phyloP scores from a whole-genome alignment of 2,329 filamentous ascomycete genomes.

The Talaromyces funiculosus region DNA sequence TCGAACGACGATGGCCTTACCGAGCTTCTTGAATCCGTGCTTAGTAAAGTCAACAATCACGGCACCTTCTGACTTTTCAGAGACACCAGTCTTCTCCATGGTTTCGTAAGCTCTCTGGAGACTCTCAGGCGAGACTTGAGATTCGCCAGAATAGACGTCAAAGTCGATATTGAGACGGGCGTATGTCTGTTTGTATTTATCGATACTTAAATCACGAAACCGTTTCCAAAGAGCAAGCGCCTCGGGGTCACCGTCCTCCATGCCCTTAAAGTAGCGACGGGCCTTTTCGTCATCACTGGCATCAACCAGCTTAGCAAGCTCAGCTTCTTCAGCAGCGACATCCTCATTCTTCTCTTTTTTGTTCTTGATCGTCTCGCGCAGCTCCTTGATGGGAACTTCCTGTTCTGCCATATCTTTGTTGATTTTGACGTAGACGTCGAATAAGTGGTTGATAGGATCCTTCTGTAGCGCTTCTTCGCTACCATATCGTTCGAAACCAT shows the following conservation, averaged over 20 bases:
- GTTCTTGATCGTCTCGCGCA: constrained; percentile 46
- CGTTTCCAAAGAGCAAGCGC: constrained; percentile 58
- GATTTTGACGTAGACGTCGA: constrained; percentile 62
- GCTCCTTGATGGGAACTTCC: constrained; percentile 51
- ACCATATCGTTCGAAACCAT: constrained; percentile 58
- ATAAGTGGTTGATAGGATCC: constrained; percentile 61
- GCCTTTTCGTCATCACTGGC: constrained; percentile 56
- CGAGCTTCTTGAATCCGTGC: constrained; percentile 61
- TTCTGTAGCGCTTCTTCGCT: constrained; percentile 54
- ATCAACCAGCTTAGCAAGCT: constrained; percentile 46
- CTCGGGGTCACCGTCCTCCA: constrained; percentile 57
- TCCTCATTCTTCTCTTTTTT: constrained; percentile 47
- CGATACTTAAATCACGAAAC: constrained; percentile 59
- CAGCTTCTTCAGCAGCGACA: constrained; percentile 43
- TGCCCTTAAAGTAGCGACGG: constrained; percentile 61
- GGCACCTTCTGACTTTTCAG: constrained; percentile 60
- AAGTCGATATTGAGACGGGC: constrained; percentile 60
- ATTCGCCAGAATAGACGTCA: constrained; percentile 65
- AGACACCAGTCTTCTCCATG: constrained; percentile 56
- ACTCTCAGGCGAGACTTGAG: constrained; percentile 57
- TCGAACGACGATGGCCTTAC: constrained; percentile 61
- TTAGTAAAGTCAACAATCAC: constrained; percentile 65
- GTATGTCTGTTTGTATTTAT: constrained; percentile 60
- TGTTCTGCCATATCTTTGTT: constrained; percentile 53
- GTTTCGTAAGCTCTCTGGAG: constrained; percentile 56